Conservation (phyloP, 179 eudicot genomes). For the Silene vulgaris region DNA sequence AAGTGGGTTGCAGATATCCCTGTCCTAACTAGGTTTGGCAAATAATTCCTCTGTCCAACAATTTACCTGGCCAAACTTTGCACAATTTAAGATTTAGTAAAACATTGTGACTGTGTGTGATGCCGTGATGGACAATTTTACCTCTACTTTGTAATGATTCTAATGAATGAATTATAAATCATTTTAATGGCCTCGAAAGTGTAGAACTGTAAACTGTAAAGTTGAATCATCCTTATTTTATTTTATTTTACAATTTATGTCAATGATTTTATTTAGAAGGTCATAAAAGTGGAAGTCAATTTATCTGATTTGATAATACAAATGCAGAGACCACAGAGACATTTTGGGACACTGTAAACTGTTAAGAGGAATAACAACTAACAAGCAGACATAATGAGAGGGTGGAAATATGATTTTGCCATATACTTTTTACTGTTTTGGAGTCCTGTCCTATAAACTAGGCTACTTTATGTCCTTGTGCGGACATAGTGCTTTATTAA, state of each 20-base stretch:
- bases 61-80: neutral
- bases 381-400: too few species aligned
- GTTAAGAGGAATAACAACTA: too few species aligned
- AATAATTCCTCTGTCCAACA: neutral
- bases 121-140: too few species aligned
- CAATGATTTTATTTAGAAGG: neutral
- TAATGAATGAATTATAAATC: too few species aligned
- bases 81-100: neutral
- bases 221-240: neutral
- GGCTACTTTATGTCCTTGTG: neutral
- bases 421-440: neutral
- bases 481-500: neutral
- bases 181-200: too few species aligned
- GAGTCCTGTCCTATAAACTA: neutral
- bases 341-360: too few species aligned
- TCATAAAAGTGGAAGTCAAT: neutral
- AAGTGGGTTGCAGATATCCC: constrained; percentile 4
- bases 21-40: neutral
- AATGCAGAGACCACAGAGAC: neutral
- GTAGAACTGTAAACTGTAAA: neutral
- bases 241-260: neutral
- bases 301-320: neutral
- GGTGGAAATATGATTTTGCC: neutral
- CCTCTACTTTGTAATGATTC: too few species aligned
- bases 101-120: neutral